Evolutionary conservation across 352 stramenopile genomes (phyloP).

Genomic region (Pythium phragmitis): DNA sequence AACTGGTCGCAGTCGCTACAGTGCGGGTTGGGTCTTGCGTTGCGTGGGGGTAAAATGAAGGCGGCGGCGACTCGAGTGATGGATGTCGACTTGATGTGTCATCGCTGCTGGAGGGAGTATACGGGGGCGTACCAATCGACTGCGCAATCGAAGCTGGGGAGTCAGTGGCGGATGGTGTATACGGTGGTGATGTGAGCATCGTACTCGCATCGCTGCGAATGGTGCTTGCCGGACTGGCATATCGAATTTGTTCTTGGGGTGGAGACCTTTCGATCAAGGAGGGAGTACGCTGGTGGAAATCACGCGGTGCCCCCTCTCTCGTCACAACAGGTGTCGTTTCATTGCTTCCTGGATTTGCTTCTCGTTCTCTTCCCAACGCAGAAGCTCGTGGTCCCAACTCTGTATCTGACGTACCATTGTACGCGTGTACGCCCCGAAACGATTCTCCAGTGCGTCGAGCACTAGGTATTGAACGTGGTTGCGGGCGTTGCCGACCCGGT

Average conservation of each 20-base stretch:
- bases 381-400: not conserved
- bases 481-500: not conserved
- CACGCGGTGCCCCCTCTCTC: not conserved
- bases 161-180: constrained; percentile 15
- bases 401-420: not conserved
- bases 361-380: not conserved
- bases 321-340: not conserved
- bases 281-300: not conserved
- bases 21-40: not conserved
- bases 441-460: not conserved
- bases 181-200: constrained; percentile 14
- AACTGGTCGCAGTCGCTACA: not conserved
- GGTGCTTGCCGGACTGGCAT: constrained; percentile 4
- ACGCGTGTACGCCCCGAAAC: too few relatives aligned
- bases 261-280: not conserved
- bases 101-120: constrained; percentile 8
- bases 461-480: constrained; percentile 12
- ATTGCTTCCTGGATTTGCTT: not conserved
- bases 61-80: not conserved
- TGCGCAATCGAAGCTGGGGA: constrained; percentile 11
- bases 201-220: constrained; percentile 18
- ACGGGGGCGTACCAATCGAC: constrained; percentile 6
- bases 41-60: not conserved
- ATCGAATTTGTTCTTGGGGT: not conserved
- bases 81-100: constrained; percentile 1